Evolutionary conservation across 108 stramenopile species (phyloP).

Genomic region (Nitzschia sp.): DNA sequence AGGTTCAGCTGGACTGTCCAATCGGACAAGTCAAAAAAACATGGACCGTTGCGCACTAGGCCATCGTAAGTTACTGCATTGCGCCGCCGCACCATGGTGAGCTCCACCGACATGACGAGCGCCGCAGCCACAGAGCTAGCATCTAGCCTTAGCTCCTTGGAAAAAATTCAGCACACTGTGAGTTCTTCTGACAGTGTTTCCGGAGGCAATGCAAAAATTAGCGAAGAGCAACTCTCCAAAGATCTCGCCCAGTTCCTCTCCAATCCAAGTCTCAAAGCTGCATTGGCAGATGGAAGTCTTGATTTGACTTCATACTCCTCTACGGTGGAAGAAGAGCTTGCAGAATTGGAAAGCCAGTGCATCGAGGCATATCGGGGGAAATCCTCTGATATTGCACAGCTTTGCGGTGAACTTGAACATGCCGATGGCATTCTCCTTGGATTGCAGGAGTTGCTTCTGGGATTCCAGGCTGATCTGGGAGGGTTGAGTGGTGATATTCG

Average conservation of each 20-base stretch:
- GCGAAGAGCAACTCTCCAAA: slow-evolving; percentile 74
- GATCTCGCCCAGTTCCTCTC: slow-evolving; percentile 83
- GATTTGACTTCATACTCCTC: slow-evolving; percentile 78
- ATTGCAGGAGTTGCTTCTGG: slow-evolving; percentile 95
- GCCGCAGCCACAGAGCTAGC: slow-evolving; percentile 8
- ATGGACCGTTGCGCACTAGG: no score
- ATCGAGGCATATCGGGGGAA: slow-evolving; percentile 71
- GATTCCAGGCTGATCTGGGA: slow-evolving; percentile 98
- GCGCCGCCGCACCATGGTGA: no score
- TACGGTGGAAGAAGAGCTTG: slow-evolving; percentile 75
- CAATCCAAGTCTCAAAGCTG: slow-evolving; percentile 71
- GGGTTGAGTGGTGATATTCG: slow-evolving; percentile 95
- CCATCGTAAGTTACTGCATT: no score
- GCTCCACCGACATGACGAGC: background rate
- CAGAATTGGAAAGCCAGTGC: slow-evolving; percentile 71
- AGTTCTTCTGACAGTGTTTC: background rate
- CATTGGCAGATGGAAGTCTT: slow-evolving; percentile 80
- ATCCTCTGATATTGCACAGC: slow-evolving; percentile 51
- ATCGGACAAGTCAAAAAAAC: no score
- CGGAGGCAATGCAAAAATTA: slow-evolving; percentile 8
- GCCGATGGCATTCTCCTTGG: slow-evolving; percentile 92
- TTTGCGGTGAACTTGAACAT: slow-evolving; percentile 82
- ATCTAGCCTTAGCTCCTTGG: slow-evolving; percentile 8
- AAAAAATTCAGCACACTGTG: slow-evolving; percentile 1
- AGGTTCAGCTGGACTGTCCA: no score